Evolutionary conservation across 352 stramenopile genomes (phyloP).

Genomic region (Pythium utonaiense): DNA sequence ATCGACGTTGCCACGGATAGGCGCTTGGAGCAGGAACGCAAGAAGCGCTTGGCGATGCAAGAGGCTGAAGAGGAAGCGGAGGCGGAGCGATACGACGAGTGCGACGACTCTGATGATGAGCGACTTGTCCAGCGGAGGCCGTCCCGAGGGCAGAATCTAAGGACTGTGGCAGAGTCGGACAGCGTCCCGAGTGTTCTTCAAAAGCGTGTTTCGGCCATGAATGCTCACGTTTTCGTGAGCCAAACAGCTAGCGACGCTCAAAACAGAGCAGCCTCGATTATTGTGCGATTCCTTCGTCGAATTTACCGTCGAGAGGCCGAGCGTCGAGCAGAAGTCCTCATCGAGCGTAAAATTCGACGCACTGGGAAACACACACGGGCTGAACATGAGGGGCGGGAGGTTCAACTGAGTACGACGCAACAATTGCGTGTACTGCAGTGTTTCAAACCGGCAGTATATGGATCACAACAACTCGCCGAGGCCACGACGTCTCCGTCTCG

Average conservation of each 20-base stretch:
- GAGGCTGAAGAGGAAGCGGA: constrained; percentile 12
- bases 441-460: constrained; percentile 59
- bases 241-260: constrained; percentile 25
- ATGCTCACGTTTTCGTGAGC: constrained; percentile 8
- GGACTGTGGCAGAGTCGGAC: not conserved
- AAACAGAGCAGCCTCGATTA: constrained; percentile 46
- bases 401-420: constrained; percentile 33
- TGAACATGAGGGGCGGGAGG: constrained; percentile 13
- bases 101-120: constrained; percentile 3
- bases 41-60: constrained; percentile 5
- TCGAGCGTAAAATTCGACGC: constrained; percentile 29
- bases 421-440: constrained; percentile 55
- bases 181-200: not conserved
- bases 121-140: not conserved
- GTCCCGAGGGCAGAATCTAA: not conserved
- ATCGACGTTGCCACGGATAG: constrained; percentile 10
- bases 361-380: constrained; percentile 18
- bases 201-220: constrained; percentile 15
- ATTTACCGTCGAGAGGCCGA: constrained; percentile 30
- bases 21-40: not conserved
- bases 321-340: constrained; percentile 26
- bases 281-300: constrained; percentile 50
- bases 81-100: not conserved
- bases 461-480: constrained; percentile 11
- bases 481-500: not conserved